Evolutionary conservation across 2,329 filamentous ascomycete genomes (phyloP).

Genomic region (Monosporascus sp.): DNA sequence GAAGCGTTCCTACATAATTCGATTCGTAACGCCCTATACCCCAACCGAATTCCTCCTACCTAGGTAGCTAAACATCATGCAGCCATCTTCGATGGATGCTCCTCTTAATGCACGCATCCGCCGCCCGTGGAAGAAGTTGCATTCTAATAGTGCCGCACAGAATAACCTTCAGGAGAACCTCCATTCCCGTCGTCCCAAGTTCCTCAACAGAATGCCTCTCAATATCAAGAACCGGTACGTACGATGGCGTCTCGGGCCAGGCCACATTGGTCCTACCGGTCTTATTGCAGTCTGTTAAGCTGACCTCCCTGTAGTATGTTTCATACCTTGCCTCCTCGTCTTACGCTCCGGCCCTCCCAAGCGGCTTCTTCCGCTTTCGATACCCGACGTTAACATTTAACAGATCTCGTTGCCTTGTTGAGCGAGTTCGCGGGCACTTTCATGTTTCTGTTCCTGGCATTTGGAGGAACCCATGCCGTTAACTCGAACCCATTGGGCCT

Average conservation of each 20-base stretch:
- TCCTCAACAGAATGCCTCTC: neutral
- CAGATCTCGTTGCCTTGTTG: constrained; percentile 19
- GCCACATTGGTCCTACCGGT: neutral
- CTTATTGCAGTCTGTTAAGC: neutral
- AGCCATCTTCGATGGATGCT: no score
- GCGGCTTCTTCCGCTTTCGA: neutral
- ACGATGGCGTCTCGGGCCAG: no score
- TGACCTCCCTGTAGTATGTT: neutral
- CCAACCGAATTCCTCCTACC: no score
- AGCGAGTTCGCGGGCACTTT: constrained; percentile 28
- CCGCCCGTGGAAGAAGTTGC: no score
- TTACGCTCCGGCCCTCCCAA: neutral
- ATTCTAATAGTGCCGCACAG: no score
- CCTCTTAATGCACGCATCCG: no score
- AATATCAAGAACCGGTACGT: neutral
- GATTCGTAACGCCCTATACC: no score
- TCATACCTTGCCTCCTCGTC: neutral
- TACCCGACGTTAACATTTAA: neutral
- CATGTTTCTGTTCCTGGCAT: constrained; percentile 28
- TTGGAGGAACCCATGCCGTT: constrained; percentile 26
- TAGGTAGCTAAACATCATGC: no score
- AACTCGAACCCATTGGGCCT: constrained; percentile 18
- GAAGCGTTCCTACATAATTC: no score
- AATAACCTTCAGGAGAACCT: neutral
- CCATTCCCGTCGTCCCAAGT: neutral